Evolutionary conservation across 371 early-diverging fungal genomes (phyloP), one percentile per base, ranked within the genome.

Genomic region (Funneliformis caledonium): DNA sequence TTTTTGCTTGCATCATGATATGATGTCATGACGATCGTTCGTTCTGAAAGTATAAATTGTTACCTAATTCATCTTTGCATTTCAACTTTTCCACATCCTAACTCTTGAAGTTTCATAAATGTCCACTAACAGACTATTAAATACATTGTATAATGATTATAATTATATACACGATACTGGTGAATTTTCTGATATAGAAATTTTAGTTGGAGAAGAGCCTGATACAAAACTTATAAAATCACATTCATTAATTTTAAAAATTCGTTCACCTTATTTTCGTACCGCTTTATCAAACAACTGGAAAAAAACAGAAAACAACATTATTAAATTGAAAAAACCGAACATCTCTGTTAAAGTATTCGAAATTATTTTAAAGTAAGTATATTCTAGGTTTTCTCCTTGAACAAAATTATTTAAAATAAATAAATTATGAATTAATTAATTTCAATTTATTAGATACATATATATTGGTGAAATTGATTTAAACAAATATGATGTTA

Each of bases 191-290:
- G 64, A 64, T 64, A 64, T 26, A 8, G 64, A 26, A 11, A 64
- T 64, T 16, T 33, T 26, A 64, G 64, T 31, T 12, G 64, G 64
- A 22, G 22, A 64, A 7, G 10, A 12, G 26, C 64, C 31, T 26
- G 31, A 64, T 9, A 12, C 33, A 8, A 64, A 33, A 64, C 6
- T 0, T 26, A 14, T 64, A 8, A 64, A 64, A 64, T 8, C 19
- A 26, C 64, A 64, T 64, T 64, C 64, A 16, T 33, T 64, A 22
- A 33, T 64, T 26, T 64, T 64, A 64, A 64, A 64, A 33, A 12
- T 33, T 16, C 31, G 64, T 12, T 64, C 64, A 26, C 0, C 26
- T 26, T 26, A 26, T 26, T 26, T 26, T 26, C 26, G 26, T 26
- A 26, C 26, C 26, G 33, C 7, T 26, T 33, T 64, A 33, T 8